Evolutionary conservation across 495 filamentous ascomycete species (phyloP).

Genomic region (Aspergillus leporis): DNA sequence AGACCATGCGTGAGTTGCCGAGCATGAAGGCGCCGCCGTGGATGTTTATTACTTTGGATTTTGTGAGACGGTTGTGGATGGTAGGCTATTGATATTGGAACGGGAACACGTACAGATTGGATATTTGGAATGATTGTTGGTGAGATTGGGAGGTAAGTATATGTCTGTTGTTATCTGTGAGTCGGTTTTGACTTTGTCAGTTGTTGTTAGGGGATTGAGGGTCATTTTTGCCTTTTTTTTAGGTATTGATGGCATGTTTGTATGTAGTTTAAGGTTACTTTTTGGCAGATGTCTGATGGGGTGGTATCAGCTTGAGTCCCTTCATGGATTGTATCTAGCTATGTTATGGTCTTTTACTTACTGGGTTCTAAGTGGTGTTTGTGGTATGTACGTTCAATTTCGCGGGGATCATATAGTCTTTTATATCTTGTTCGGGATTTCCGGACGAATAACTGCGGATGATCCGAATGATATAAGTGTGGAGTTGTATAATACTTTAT

Average conservation of each 20-base stretch:
- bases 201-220: slow-evolving; percentile 21
- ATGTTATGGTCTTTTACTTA: neutral
- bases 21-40: slow-evolving; percentile 45
- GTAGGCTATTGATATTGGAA: neutral
- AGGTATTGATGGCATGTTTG: slow-evolving; percentile 10
- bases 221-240: slow-evolving; percentile 15
- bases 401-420: neutral
- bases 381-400: neutral
- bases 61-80: slow-evolving; percentile 1
- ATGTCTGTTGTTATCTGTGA: slow-evolving; percentile 36
- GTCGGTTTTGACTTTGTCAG: slow-evolving; percentile 31
- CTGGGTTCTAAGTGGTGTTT: neutral
- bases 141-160: slow-evolving; percentile 27
- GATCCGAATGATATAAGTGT: neutral
- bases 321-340: neutral
- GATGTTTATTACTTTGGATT: slow-evolving; percentile 37
- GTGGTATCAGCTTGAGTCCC: too few relatives aligned
- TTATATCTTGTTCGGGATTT: slow-evolving; percentile 9
- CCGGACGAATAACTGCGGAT: neutral
- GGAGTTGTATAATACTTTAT: neutral
- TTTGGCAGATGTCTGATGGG: neutral
- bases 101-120: slow-evolving; percentile 30
- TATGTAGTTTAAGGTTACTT: neutral
- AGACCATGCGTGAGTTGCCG: slow-evolving; percentile 35
- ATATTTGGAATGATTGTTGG: slow-evolving; percentile 15